Percentiles rank a stretch among this genome's conserved stretches.
These are phyloP conservation scores for Podospora didyma DNA, from an alignment of 495 filamentous ascomycete genomes.

Conservation along the genomic window DNA sequence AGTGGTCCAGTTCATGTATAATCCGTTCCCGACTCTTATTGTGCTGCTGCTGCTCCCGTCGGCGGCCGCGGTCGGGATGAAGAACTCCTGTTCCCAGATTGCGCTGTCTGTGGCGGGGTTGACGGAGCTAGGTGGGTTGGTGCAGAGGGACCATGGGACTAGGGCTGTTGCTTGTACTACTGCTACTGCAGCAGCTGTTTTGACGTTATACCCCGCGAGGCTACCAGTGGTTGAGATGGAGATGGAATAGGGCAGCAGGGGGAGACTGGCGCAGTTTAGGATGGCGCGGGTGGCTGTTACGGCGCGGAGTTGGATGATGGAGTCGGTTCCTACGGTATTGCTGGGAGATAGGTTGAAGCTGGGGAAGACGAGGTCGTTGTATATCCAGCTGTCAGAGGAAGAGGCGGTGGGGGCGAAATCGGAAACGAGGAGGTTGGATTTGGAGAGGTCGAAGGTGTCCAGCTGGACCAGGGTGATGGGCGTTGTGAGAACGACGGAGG, in stretches of 20 bases:
- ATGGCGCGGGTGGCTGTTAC: background rate
- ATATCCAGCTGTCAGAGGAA: background rate
- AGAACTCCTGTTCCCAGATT: background rate
- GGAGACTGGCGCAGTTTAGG: background rate
- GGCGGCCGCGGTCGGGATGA: background rate
- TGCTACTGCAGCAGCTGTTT: background rate
- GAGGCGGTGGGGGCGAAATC: background rate
- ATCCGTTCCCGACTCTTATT: background rate
- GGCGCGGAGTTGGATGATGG: background rate
- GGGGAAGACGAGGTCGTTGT: background rate
- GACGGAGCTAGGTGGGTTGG: background rate
- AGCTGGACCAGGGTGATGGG: background rate
- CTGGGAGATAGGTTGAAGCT: background rate
- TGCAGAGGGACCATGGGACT: background rate
- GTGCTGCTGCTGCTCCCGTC: no score
- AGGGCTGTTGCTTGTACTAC: background rate
- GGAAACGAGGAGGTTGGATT: background rate
- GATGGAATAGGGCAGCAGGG: no score
- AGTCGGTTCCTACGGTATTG: background rate
- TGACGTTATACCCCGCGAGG: no score
- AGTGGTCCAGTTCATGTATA: background rate
- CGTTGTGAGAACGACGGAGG: background rate
- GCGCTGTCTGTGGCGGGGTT: background rate
- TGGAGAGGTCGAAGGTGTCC: background rate
- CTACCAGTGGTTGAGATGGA: no score